Conservation (phyloP, 1,284 basidiomycete genomes). For the Trametes sp. region DNA sequence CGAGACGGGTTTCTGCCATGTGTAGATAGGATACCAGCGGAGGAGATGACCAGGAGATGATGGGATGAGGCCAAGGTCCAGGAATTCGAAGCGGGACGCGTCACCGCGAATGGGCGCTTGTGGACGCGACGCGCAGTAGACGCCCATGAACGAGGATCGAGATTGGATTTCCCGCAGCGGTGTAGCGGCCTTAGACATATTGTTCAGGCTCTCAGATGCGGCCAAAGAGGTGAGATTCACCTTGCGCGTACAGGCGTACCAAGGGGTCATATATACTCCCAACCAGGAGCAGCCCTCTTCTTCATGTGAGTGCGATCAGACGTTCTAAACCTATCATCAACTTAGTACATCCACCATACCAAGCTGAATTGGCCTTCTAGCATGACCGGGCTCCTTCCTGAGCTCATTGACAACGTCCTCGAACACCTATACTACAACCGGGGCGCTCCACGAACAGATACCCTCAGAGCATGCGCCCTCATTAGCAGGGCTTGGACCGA, state of each 20-base stretch:
- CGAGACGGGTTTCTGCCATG: constrained; percentile 56
- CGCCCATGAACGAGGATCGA: constrained; percentile 6
- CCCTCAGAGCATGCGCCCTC: constrained; percentile 46
- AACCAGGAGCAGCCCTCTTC: too few species aligned
- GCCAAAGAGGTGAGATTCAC: too few species aligned
- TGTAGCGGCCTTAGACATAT: too few species aligned
- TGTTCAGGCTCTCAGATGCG: too few species aligned
- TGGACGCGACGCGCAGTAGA: constrained; percentile 20
- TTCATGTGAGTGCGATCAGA: too few species aligned
- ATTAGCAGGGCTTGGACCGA: constrained; percentile 48
- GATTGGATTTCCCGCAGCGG: too few species aligned
- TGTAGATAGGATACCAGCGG: not conserved
- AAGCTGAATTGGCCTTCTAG: too few species aligned
- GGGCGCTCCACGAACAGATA: constrained; percentile 42
- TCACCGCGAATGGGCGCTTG: constrained; percentile 30
- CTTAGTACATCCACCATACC: too few species aligned
- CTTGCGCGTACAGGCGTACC: too few species aligned
- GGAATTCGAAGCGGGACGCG: constrained; percentile 29
- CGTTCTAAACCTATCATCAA: too few species aligned
- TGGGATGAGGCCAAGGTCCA: not conserved
- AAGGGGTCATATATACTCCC: too few species aligned
- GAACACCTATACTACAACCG: constrained; percentile 46
- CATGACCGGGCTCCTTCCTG: constrained; percentile 41
- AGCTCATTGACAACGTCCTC: constrained; percentile 54
- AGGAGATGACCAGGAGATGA: not conserved